Evolutionary conservation across 768 basidiomycete species (phyloP).

Genomic region (Russula earlei): DNA sequence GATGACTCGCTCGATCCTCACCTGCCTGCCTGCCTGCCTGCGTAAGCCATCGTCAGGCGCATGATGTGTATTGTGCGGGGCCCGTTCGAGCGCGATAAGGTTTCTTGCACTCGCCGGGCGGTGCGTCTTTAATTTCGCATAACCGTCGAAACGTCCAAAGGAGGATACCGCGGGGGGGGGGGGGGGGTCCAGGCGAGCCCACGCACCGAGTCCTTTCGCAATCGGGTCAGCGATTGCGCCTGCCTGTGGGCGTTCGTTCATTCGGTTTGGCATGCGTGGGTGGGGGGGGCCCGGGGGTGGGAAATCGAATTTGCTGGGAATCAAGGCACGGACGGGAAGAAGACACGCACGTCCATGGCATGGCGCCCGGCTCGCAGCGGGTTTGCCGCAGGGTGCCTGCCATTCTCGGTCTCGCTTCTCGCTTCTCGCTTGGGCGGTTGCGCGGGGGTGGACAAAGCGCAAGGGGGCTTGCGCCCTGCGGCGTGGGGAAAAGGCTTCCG

Average conservation of each 20-base stretch:
- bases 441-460: background rate
- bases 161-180: background rate
- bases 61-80: background rate
- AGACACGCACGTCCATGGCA: background rate
- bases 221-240: background rate
- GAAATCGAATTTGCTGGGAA: too few relatives aligned
- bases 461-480: conserved; percentile 1
- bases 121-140: conserved; percentile 4
- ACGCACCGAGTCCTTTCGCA: background rate
- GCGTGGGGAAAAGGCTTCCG: background rate
- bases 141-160: conserved; percentile 5
- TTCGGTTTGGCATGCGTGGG: too few relatives aligned
- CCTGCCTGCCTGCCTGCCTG: too few relatives aligned
- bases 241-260: background rate
- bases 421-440: background rate
- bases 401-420: conserved; percentile 8
- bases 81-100: conserved; percentile 1
- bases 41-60: too few relatives aligned
- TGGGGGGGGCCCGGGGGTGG: too few relatives aligned
- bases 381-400: conserved; percentile 5
- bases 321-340: conserved; percentile 10
- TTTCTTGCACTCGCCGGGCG: background rate
- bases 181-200: background rate
- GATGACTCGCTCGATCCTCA: background rate
- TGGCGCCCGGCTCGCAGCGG: background rate